A percentile compares a stretch with the other conserved stretches of the same genome.
phyloP scores from a whole-genome alignment of 306 rosid genomes.

The Lathyrus sativus region DNA sequence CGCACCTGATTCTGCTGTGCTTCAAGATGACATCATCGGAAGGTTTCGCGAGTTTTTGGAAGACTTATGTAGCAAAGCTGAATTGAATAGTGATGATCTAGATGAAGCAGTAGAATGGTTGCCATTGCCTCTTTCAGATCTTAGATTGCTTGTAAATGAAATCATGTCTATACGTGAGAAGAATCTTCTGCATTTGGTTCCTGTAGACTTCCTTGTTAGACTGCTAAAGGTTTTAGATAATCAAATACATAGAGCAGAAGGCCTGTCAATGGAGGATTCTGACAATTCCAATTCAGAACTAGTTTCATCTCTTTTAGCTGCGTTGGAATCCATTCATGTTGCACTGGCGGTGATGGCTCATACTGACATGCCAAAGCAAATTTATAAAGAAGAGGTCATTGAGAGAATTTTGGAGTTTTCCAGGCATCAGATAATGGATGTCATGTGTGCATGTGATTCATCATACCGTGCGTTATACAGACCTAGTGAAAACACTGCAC shows the following conservation, averaged over 20 bases:
- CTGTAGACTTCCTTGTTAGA: conserved; percentile 78
- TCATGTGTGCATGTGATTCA: conserved; percentile 94
- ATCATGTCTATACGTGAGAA: conserved; percentile 77
- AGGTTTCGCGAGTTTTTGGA: conserved; percentile 71
- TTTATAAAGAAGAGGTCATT: conserved; percentile 95
- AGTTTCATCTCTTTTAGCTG: conserved; percentile 71
- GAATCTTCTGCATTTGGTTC: conserved; percentile 77
- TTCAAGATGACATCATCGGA: conserved; percentile 72
- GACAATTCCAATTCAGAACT: conserved; percentile 78
- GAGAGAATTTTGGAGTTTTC: conserved; percentile 97
- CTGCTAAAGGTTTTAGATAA: conserved; percentile 83
- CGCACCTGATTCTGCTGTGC: conserved; percentile 57
- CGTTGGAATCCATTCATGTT: conserved; percentile 94
- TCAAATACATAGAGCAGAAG: conserved; percentile 97
- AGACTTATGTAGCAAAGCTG: conserved; percentile 78
- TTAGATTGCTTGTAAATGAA: conserved; percentile 81
- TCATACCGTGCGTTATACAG: conserved; percentile 85
- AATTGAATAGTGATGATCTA: conserved; percentile 66
- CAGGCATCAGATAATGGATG: conserved; percentile 86
- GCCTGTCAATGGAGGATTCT: conserved; percentile 80
- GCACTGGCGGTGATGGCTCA: conserved; percentile 87
- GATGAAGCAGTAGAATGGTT: conserved; percentile 88
- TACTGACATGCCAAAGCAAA: conserved; percentile 87
- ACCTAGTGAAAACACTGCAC: conserved; percentile 67
- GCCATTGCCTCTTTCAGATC: conserved; percentile 76